Evolutionary conservation across 2,329 filamentous ascomycete genomes (phyloP), one percentile per base, ranked within the genome.

Genomic region (Neofusicoccum parvum): DNA sequence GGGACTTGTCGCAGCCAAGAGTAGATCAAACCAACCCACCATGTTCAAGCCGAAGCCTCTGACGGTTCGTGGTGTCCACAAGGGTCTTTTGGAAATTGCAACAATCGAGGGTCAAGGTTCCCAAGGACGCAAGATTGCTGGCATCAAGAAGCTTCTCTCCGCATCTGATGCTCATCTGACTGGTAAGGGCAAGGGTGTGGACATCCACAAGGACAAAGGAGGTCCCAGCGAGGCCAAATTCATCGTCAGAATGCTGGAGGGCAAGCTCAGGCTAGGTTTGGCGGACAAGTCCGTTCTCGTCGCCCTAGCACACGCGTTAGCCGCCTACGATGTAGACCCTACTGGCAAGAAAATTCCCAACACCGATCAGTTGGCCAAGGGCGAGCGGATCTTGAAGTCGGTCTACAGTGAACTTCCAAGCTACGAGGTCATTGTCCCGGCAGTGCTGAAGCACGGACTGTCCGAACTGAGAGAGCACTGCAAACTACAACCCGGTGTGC

Each of bases 1-100:
- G 11, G 95, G 95, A 11, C 83, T 98, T 39, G 94, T 99, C 1
- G 95, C 95, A 49, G 92, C 96, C 56, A 97, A 98, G 82, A 97
- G 93, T 80, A 88, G 94, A 78, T 92, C 91, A 14, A 98, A 94
- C 51, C 95, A 99, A 74, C 92, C 92, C 11, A 98, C 95, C 23
- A 97, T 99, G 93, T 97, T 98, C 83, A 97, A 96, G 78, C 95
- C 94, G 2, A 97, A 96, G 79, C 85, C 94, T 34, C 81, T 99
- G 71, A 97, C 94, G 0, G 86, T 99, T 1, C 87, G 86, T 65
- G 92, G 90, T 34, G 94, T 99, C 1, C 93, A 96, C 72, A 90
- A 95, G 74, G 92, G 92, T 1, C 79, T 99, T 41, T 91, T 98
- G 83, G 87, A 85, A 39, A 96, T 99, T 74, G 95, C 95, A 6